These are phyloP conservation scores for Sclerotinia spermophila DNA, from an alignment of 2,329 filamentous ascomycete species.

Conservation along the genomic window DNA sequence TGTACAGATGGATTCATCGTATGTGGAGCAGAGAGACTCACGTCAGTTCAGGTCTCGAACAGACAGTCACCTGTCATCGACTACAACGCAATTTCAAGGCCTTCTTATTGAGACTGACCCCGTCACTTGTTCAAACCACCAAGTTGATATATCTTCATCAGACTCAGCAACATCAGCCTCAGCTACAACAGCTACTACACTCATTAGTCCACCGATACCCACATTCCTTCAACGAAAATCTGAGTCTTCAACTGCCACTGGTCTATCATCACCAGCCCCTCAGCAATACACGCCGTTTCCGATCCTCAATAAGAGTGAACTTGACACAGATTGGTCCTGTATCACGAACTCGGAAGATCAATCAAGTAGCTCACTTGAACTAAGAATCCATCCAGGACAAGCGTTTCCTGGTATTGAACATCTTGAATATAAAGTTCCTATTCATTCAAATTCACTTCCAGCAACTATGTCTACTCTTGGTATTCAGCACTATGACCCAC, in stretches of 20 bases:
- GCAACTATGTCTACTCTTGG: slow-evolving; percentile 32
- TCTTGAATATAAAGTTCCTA: slow-evolving; percentile 20
- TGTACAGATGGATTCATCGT: slow-evolving; percentile 35
- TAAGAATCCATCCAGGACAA: slow-evolving; percentile 32
- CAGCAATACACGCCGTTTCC: slow-evolving; percentile 33
- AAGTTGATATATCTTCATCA: slow-evolving; percentile 25
- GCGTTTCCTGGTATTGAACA: slow-evolving; percentile 25
- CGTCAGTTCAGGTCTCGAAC: slow-evolving; percentile 36
- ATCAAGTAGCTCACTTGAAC: slow-evolving; percentile 26
- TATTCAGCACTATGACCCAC: slow-evolving; percentile 36
- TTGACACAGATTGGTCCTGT: slow-evolving; percentile 34
- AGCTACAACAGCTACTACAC: slow-evolving; percentile 16
- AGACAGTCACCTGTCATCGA: slow-evolving; percentile 35
- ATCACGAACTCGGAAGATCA: slow-evolving; percentile 31
- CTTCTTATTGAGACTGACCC: slow-evolving; percentile 31
- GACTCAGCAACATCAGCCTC: slow-evolving; percentile 27
- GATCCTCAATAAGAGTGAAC: slow-evolving; percentile 31
- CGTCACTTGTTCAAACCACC: slow-evolving; percentile 23
- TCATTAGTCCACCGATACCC: slow-evolving; percentile 15
- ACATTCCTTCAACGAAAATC: slow-evolving; percentile 18
- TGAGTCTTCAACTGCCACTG: slow-evolving; percentile 15
- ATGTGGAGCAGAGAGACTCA: slow-evolving; percentile 38
- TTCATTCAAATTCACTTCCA: slow-evolving; percentile 19
- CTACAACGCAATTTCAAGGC: slow-evolving; percentile 33
- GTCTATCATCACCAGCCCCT: slow-evolving; percentile 24